Base-by-base conservation (phyloP, 345 rosid genomes). In the Microcos paniculata region DNA sequence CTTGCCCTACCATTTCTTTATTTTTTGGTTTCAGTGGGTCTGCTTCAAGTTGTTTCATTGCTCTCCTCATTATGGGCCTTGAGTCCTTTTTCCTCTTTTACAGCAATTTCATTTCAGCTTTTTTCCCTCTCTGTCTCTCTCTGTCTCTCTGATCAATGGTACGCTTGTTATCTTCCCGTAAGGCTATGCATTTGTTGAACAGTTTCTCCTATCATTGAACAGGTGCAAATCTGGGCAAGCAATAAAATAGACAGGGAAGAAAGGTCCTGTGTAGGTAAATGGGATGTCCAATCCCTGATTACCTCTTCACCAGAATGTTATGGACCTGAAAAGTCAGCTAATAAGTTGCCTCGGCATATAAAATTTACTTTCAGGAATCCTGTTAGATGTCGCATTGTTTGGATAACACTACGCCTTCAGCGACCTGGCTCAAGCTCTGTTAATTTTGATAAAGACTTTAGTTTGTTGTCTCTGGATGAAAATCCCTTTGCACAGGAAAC, bases 161-260 rank as follows among this genome's bases (percentile, higher is more conserved):
- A 15, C 11, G 26, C 4, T 11, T 49, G 24, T 24, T 31, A 31
- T 66, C 18, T 61, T 33, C n/a, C 56, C 3, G 19, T 1, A 59
- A 53, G 77, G 38, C 6, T 28, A 31, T 63, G 53, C 40, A 63
- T 79, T 62, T 40, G 21, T 72, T 74, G 70, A 63, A 63, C 15
- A 38, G 61, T 68, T 77, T 62, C 53, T 73, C 51, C 40, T 67
- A 18, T 70, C 81, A 70, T 64, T 62, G 58, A 53, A 70, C 85
- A 96, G 98, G 94, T 93, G 72, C 98, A 93, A 88, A 88, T 96
- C 72, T 96, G 99, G 99, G 97, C 91, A 14, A 87, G 99, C 85
- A 91, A 88, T 80, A 88, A 87, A 74, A 89, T 93, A 76, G 82
- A 91, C 70, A 88, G 80, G 86, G 96, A 93, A 88, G 97, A 87